Percentiles rank a stretch among this genome's conserved stretches.
Evolutionary conservation across 139 green algal genomes (phyloP).

Genomic region (Chlorella sp.): DNA sequence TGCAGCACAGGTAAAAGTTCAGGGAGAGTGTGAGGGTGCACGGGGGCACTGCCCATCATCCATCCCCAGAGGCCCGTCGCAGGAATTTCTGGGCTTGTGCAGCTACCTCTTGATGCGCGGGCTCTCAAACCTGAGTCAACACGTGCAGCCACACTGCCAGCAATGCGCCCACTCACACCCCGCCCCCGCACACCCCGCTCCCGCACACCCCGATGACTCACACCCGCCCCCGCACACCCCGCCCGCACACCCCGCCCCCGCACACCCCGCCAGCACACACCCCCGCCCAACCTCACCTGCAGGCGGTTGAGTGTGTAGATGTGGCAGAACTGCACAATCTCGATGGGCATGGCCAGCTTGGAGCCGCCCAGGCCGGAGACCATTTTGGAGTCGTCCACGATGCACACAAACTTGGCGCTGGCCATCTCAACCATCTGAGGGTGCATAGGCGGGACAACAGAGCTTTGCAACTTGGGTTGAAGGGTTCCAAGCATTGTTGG

Average conservation of each 20-base stretch:
- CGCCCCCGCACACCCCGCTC: too few relatives aligned
- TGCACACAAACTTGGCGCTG: constrained; percentile 97
- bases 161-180: background rate
- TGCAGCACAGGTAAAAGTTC: background rate
- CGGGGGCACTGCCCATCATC: too few relatives aligned
- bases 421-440: constrained; percentile 96
- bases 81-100: too few relatives aligned
- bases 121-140: background rate
- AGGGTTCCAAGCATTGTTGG: too few relatives aligned
- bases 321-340: constrained; percentile 99
- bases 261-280: background rate
- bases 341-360: constrained; percentile 96
- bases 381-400: constrained; percentile 99
- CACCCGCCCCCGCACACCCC: background rate
- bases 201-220: too few relatives aligned
- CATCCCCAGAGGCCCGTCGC: too few relatives aligned
- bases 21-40: too few relatives aligned
- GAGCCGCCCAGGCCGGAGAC: constrained; percentile 86
- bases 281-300: background rate
- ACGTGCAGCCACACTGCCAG: background rate
- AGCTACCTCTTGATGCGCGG: too few relatives aligned
- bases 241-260: too few relatives aligned
- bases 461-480: too few relatives aligned
- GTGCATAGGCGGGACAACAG: background rate
- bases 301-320: constrained; percentile 72